A percentile compares a stretch with the other conserved stretches of the same genome.
Evolutionary conservation across 768 basidiomycete species (phyloP).

Genomic region (Phylloporus sp.): DNA sequence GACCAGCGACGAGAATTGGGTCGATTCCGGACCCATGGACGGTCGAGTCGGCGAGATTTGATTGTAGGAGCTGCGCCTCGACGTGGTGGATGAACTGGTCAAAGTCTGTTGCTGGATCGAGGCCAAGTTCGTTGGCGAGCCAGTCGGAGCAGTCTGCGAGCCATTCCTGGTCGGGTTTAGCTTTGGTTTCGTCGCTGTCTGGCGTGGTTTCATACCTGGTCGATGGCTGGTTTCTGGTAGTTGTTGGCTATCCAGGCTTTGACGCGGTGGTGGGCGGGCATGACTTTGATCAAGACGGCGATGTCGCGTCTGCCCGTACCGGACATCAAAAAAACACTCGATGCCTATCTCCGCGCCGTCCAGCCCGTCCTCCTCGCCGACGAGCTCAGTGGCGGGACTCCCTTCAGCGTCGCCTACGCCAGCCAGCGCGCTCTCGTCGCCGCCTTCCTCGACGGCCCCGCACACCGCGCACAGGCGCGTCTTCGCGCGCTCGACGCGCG

Average conservation of each 20-base stretch:
- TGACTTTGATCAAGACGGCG: conserved; percentile 15
- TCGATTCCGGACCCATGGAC: conserved; percentile 60
- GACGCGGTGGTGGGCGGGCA: conserved; percentile 32
- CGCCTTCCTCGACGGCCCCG: conserved; percentile 8
- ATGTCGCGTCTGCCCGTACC: conserved; percentile 69
- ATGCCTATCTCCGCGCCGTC: conserved; percentile 73
- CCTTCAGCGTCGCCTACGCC: conserved; percentile 33
- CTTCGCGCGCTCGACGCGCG: conserved; percentile 66
- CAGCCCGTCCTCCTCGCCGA: conserved; percentile 77
- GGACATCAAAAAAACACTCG: conserved; percentile 65
- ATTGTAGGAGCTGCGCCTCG: conserved; percentile 64
- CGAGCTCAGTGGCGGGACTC: conserved; percentile 50
- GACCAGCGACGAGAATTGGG: conserved; percentile 19
- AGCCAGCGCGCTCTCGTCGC: conserved; percentile 21
- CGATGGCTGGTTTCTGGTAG: conserved; percentile 60
- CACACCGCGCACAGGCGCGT: conserved; percentile 20
- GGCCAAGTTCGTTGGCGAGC: conserved; percentile 45
- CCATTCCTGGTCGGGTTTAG: conserved; percentile 61
- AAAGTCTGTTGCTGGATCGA: conserved; percentile 46
- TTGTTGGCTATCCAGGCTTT: conserved; percentile 47
- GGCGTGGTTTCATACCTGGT: conserved; percentile 44
- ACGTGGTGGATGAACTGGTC: conserved; percentile 50
- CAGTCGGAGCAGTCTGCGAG: conserved; percentile 66
- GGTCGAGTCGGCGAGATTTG: conserved; percentile 70
- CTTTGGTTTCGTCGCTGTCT: background rate